These are phyloP conservation scores for Pseudocercospora cruenta DNA, from an alignment of 2,329 filamentous ascomycete species.

Conservation along the genomic window DNA sequence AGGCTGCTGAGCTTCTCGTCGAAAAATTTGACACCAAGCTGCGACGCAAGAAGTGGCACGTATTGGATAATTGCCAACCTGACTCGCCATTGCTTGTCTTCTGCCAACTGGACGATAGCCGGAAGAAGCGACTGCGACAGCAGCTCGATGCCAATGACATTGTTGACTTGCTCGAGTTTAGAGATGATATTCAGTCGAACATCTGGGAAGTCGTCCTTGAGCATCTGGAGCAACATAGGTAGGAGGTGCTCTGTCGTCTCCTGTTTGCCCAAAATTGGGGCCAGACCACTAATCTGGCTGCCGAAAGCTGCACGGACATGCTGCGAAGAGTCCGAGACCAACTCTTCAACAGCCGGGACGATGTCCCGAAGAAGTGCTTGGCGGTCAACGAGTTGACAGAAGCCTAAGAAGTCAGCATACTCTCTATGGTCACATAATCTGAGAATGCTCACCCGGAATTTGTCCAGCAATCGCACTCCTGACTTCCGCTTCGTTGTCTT, in stretches of 20 bases:
- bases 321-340: slow-evolving; percentile 94
- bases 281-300: slow-evolving; percentile 94
- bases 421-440: not conserved
- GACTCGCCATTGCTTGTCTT: slow-evolving; percentile 99
- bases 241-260: slow-evolving; percentile 97
- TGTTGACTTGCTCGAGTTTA: slow-evolving; percentile 98
- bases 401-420: slow-evolving; percentile 61
- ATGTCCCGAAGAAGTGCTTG: slow-evolving; percentile 90
- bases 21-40: slow-evolving; percentile 96
- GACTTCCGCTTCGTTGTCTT: slow-evolving; percentile 97
- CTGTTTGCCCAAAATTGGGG: slow-evolving; percentile 95
- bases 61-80: slow-evolving; percentile 98
- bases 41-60: slow-evolving; percentile 91
- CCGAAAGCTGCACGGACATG: slow-evolving; percentile 94
- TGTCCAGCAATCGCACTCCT: slow-evolving; percentile 95
- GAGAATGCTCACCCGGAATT: slow-evolving; percentile 69
- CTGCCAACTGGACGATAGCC: slow-evolving; percentile 93
- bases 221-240: slow-evolving; percentile 98
- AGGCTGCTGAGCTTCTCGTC: slow-evolving; percentile 94
- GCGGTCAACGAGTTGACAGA: slow-evolving; percentile 87
- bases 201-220: slow-evolving; percentile 98
- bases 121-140: slow-evolving; percentile 95
- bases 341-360: slow-evolving; percentile 93
- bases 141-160: slow-evolving; percentile 97
- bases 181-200: slow-evolving; percentile 98